phyloP scores from a whole-genome alignment of 2,329 filamentous ascomycete genomes.

The Nothopassalora personata region DNA sequence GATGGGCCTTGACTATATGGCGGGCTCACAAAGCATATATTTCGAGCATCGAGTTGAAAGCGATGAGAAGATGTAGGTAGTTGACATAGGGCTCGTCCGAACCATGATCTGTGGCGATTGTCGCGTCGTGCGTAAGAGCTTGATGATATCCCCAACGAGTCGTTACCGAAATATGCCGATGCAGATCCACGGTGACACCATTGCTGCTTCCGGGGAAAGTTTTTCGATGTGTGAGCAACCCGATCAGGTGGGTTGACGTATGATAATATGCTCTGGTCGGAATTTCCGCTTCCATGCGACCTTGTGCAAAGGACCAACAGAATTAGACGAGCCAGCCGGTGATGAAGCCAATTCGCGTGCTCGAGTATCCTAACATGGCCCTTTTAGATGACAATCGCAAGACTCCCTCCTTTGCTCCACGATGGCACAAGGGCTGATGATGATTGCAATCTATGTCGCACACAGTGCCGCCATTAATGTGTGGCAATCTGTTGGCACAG shows the following conservation, averaged over 20 bases:
- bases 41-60: neutral
- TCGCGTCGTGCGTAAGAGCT: neutral
- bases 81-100: neutral
- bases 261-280: neutral
- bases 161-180: neutral
- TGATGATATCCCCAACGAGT: neutral
- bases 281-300: neutral
- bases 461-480: no score
- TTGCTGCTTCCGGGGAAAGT: neutral
- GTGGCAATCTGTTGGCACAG: no score
- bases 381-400: neutral
- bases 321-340: no score
- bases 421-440: no score
- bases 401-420: no score
- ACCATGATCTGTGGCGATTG: neutral
- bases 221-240: neutral
- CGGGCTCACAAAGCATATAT: neutral
- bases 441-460: no score
- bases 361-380: no score
- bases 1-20: neutral
- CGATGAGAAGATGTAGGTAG: neutral
- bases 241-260: neutral
- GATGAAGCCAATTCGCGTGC: no score
- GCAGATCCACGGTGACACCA: neutral
- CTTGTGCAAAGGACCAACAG: neutral